phyloP scores from a whole-genome alignment of 2,329 filamentous ascomycete genomes.

The Chaetothyriales sp. region DNA sequence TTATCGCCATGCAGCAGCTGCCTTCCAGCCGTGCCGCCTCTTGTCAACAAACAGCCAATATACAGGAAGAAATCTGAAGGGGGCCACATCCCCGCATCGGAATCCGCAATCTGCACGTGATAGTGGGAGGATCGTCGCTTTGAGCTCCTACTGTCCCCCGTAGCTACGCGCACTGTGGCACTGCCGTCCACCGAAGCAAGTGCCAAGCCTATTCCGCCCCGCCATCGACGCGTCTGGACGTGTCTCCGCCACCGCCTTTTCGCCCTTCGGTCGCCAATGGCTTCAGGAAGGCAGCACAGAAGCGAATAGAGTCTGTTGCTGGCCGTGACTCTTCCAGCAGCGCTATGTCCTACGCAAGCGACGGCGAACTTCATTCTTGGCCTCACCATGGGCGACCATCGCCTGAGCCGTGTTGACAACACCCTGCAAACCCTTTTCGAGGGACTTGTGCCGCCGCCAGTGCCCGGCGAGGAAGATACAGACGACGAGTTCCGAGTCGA shows the following conservation, averaged over 20 bases:
- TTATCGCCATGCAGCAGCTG: background rate
- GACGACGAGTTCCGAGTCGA: slow-evolving; percentile 54
- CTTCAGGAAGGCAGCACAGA: background rate
- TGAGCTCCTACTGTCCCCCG: background rate
- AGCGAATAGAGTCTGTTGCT: background rate
- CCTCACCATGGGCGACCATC: background rate
- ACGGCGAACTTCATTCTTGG: background rate
- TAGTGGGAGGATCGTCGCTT: background rate
- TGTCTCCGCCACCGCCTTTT: background rate
- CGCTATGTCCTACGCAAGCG: background rate
- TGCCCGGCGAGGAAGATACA: slow-evolving; percentile 52
- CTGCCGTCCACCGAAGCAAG: background rate
- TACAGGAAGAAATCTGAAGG: background rate
- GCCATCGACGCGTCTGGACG: too few species aligned
- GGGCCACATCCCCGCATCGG: background rate
- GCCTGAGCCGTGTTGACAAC: slow-evolving; percentile 51
- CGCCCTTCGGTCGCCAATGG: background rate
- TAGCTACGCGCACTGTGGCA: background rate
- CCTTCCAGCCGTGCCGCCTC: background rate
- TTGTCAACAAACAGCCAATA: background rate
- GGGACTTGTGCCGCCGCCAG: slow-evolving; percentile 49
- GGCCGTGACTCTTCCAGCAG: background rate
- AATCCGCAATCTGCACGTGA: background rate
- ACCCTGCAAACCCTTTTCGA: slow-evolving; percentile 66
- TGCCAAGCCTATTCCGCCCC: background rate